Evolutionary conservation across 1,284 basidiomycete species (phyloP), one percentile per base, ranked within the genome.

Genomic region (Cerioporus squamosus): DNA sequence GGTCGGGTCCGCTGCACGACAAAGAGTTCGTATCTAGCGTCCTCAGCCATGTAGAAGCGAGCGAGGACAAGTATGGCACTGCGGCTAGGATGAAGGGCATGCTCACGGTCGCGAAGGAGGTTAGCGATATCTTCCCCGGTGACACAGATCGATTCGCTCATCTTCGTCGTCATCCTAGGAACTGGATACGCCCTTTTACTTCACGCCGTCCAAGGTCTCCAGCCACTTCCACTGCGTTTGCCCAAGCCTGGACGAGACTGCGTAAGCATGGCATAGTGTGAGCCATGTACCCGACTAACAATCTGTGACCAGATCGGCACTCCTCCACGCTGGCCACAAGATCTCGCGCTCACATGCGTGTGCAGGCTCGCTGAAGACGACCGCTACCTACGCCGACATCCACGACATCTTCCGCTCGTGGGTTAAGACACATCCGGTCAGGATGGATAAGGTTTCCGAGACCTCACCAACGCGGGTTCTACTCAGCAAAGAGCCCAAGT

Each of bases 301-400:
- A 38, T 22, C 43, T 20, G 26, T 51, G 36, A 48, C 56, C 68
- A 89, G 93, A 1, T 97, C 94, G 38, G 96, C 94, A 1, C 79
- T 99, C 20, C 81, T 98, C 5, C 88, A 98, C 66, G 93, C 86
- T 2, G 94, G 94, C 2, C 87, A 93, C 76, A 75, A 83, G 51
- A 83, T 97, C 36, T 97, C 95, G 5, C 87, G 97, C 17, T 97
- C 95, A 0, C 97, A 98, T 74, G 94, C 95, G 0, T 81, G 81
- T 20, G 77, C 94, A 0, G 97, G 97, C 0, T 97, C 94, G 2
- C 74, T 99, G 63, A 99, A 99, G 79, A 98, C 97, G 7, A 82
- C 87, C 36, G 95, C 95, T 1, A 81, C 88, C 1, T 81, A 87
- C 36, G 72, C 77, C 24, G 88, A 91, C 62, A 72, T 98, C 3